A percentile compares a stretch with the other conserved stretches of the same genome.
Evolutionary conservation across 2,329 filamentous ascomycete genomes (phyloP).

Genomic region (Fusarium abutilonis): DNA sequence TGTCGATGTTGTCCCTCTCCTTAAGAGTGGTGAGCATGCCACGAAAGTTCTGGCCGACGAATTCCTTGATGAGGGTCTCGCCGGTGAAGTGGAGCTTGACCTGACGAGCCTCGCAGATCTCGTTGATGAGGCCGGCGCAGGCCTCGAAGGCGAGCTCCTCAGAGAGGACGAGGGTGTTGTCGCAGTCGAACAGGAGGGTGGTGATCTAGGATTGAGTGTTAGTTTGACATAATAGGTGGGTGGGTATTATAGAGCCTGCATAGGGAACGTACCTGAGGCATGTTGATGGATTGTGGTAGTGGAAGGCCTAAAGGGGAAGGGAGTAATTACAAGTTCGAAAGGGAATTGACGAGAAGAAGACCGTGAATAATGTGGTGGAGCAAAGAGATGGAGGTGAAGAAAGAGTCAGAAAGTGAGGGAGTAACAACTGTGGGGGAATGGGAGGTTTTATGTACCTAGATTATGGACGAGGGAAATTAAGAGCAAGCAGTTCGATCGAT

Average conservation of each 20-base stretch:
- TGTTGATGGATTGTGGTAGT: conserved; percentile 41
- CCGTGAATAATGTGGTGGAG: conserved; percentile 20
- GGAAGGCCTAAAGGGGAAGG: conserved; percentile 3
- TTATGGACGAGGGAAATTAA: conserved; percentile 56
- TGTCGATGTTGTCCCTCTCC: conserved; percentile 77
- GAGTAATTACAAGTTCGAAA: background rate
- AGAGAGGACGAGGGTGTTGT: conserved; percentile 94
- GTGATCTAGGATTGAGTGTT: conserved; percentile 59
- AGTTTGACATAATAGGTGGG: background rate
- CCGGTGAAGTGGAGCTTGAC: conserved; percentile 78
- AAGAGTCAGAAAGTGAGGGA: conserved; percentile 14
- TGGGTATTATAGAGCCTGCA: background rate
- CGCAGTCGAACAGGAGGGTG: conserved; percentile 78
- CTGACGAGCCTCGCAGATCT: conserved; percentile 76
- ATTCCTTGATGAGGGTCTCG: conserved; percentile 81
- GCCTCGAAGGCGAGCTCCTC: conserved; percentile 92
- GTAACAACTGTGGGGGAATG: conserved; percentile 29
- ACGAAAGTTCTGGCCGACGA: conserved; percentile 94
- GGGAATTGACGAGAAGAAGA: conserved; percentile 24
- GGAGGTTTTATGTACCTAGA: conserved; percentile 56
- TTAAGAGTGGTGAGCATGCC: conserved; percentile 86
- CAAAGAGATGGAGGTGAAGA: conserved; percentile 12
- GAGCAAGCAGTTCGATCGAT: conserved; percentile 8
- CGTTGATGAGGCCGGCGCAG: conserved; percentile 88
- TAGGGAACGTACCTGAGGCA: conserved; percentile 48